phyloP scores from a whole-genome alignment of 73 alveolate species.

The Paramecium sexaurelia region DNA sequence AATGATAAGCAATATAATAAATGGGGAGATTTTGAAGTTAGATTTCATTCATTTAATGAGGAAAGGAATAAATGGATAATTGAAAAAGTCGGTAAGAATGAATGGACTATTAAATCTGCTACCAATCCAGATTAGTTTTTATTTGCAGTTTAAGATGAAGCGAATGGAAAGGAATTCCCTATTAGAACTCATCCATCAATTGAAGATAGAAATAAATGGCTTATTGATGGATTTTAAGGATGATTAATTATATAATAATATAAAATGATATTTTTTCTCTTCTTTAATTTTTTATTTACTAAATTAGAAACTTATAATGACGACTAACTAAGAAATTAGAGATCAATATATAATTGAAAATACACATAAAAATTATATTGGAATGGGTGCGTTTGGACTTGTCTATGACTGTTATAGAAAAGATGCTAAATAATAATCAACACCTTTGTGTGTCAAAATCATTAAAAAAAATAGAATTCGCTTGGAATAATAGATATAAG shows the following conservation, averaged over 20 bases:
- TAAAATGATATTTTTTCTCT: too few species aligned
- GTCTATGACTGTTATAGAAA: not conserved
- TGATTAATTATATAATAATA: too few species aligned
- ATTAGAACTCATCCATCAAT: constrained; percentile 36
- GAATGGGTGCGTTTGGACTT: not conserved
- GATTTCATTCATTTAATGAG: not conserved
- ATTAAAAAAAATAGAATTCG: not conserved
- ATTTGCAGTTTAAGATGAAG: not conserved
- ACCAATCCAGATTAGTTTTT: not conserved
- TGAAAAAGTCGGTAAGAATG: not conserved
- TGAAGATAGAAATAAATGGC: constrained; percentile 45
- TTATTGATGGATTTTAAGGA: not conserved
- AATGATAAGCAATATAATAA: not conserved
- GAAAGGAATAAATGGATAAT: not conserved
- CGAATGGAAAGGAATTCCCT: not conserved
- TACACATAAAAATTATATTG: not conserved
- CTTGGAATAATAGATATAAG: not conserved
- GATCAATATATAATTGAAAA: not conserved
- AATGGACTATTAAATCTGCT: not conserved
- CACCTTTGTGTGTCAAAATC: not conserved
- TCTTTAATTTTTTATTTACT: not conserved
- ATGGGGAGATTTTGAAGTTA: not conserved
- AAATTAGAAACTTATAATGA: not conserved
- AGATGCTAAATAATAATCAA: not conserved
- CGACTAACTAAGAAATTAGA: not conserved